Conservation (phyloP, 1,284 basidiomycete species). For the Microbotryum lychnidis-dioicae region DNA sequence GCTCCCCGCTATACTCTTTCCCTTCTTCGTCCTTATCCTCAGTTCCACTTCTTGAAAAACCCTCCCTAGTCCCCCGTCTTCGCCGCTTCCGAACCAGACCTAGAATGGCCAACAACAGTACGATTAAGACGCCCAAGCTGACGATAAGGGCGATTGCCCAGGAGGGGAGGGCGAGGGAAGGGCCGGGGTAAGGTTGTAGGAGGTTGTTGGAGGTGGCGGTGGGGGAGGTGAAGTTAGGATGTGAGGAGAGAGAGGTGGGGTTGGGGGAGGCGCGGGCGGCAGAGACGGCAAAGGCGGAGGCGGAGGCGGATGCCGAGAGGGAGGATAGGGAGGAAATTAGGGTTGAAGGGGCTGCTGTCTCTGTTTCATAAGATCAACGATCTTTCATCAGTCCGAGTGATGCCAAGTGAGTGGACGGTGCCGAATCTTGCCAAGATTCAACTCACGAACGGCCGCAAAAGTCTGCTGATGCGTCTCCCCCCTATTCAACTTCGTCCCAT, state of each 20-base stretch:
- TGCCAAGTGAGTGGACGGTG: neutral
- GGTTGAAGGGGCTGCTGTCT: slow-evolving; percentile 26
- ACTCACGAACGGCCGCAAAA: slow-evolving; percentile 68
- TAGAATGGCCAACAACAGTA: no score
- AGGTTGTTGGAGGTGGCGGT: slow-evolving; percentile 3
- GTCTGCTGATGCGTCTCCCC: slow-evolving; percentile 56
- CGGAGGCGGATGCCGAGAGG: slow-evolving; percentile 21
- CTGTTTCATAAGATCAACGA: neutral
- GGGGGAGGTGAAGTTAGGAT: neutral
- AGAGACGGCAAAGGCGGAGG: slow-evolving; percentile 12
- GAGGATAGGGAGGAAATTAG: slow-evolving; percentile 16
- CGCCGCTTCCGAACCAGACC: no score
- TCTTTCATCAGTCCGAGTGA: no score
- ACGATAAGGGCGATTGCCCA: slow-evolving; percentile 85
- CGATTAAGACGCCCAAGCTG: slow-evolving; percentile 59
- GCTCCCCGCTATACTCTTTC: no score
- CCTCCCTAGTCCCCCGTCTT: no score
- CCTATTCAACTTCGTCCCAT: slow-evolving; percentile 49
- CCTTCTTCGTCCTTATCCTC: no score
- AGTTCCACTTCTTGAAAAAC: no score
- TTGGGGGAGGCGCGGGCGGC: slow-evolving; percentile 15
- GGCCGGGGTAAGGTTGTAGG: slow-evolving; percentile 22
- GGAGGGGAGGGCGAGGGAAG: slow-evolving; percentile 50
- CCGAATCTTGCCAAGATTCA: neutral
- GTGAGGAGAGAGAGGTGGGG: neutral